Evolutionary conservation across 192 early-diverging fungal species (phyloP).

Genomic region (Coemansia sp.): DNA sequence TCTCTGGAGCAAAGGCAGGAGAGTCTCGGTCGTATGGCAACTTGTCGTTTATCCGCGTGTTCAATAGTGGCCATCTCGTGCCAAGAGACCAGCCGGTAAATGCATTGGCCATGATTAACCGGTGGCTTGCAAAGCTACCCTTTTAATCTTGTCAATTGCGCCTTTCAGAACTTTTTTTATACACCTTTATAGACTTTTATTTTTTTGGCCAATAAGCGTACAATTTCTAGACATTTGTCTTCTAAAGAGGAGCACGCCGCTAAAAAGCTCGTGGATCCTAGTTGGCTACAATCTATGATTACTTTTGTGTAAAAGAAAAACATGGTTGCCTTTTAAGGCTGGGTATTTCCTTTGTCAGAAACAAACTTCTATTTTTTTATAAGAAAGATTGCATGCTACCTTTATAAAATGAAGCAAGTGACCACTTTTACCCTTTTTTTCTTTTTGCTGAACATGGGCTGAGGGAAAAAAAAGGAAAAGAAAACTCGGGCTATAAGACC

Average conservation of each 20-base stretch:
- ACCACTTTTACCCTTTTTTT: neutral
- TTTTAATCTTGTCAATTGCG: neutral
- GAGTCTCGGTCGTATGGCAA: slow-evolving; percentile 64
- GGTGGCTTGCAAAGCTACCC: slow-evolving; percentile 57
- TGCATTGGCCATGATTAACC: slow-evolving; percentile 78
- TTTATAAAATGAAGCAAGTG: neutral
- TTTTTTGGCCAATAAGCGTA: neutral
- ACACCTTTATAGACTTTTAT: neutral
- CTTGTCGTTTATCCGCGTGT: slow-evolving; percentile 82
- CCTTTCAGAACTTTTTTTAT: neutral
- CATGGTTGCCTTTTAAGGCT: neutral
- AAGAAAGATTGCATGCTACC: neutral
- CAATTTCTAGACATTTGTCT: neutral
- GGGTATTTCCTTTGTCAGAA: neutral
- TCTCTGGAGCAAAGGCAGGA: slow-evolving; percentile 53
- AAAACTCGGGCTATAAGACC: neutral
- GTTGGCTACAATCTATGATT: neutral
- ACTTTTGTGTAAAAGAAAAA: neutral
- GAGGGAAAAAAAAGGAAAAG: neutral
- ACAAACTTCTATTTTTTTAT: neutral
- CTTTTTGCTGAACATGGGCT: neutral
- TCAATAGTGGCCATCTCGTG: slow-evolving; percentile 83
- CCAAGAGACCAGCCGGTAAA: slow-evolving; percentile 84
- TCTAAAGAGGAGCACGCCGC: neutral
- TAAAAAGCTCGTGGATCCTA: neutral